Conservation (phyloP, 768 basidiomycete genomes). For the Mycena galopus region DNA sequence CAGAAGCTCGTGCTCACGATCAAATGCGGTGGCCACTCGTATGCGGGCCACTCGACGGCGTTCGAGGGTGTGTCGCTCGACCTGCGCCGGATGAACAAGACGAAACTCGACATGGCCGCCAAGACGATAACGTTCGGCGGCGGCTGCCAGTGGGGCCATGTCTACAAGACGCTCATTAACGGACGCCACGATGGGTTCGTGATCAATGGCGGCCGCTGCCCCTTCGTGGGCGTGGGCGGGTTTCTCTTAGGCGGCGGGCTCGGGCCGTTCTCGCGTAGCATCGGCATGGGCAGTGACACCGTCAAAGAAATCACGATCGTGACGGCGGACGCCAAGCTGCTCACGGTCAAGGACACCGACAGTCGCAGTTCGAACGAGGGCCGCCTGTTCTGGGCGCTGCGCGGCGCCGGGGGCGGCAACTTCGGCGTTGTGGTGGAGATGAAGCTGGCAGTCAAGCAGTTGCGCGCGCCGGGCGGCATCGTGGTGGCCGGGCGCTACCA, state of each 20-base stretch:
- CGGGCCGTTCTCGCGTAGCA: slow-evolving; percentile 33
- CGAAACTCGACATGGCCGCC: slow-evolving; percentile 25
- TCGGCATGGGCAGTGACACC: slow-evolving; percentile 37
- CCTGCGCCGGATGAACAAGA: slow-evolving; percentile 26
- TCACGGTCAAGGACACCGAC: slow-evolving; percentile 35
- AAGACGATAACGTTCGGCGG: slow-evolving; percentile 33
- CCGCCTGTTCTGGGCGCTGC: slow-evolving; percentile 35
- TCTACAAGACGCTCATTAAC: slow-evolving; percentile 35
- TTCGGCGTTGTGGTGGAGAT: slow-evolving; percentile 36
- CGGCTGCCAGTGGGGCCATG: slow-evolving; percentile 34
- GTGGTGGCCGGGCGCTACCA: slow-evolving; percentile 34
- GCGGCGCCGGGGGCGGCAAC: slow-evolving; percentile 31
- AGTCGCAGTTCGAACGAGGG: slow-evolving; percentile 28
- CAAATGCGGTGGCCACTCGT: slow-evolving; percentile 34
- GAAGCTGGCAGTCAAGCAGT: slow-evolving; percentile 28
- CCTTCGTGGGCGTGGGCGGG: slow-evolving; percentile 33
- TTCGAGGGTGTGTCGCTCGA: slow-evolving; percentile 34
- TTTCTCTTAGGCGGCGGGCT: slow-evolving; percentile 34
- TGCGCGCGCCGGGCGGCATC: not conserved
- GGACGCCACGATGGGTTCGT: slow-evolving; percentile 29
- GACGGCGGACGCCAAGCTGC: slow-evolving; percentile 29
- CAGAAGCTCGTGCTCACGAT: slow-evolving; percentile 30
- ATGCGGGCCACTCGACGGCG: slow-evolving; percentile 35
- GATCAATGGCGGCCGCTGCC: slow-evolving; percentile 34
- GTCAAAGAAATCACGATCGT: slow-evolving; percentile 26